phyloP scores from a whole-genome alignment of 257 asterid genomes.

The Gentiana straminea region DNA sequence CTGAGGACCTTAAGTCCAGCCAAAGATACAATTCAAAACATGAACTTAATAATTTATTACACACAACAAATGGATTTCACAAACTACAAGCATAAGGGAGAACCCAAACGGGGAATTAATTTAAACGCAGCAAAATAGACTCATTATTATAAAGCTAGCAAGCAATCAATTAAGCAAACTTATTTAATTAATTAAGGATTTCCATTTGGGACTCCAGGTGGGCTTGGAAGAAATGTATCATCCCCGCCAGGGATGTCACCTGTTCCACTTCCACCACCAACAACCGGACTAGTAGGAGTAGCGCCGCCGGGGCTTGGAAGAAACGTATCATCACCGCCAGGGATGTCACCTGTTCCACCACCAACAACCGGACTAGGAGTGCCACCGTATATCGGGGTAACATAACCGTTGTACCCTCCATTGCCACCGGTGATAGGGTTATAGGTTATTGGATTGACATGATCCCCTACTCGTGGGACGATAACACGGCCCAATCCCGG shows the following conservation, averaged over 20 bases:
- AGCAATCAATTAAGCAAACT: neutral
- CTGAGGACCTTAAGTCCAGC: no score
- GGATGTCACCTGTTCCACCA: neutral
- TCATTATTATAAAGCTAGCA: neutral
- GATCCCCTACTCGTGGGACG: constrained; percentile 32
- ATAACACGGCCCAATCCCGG: constrained; percentile 60
- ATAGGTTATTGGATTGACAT: constrained; percentile 27
- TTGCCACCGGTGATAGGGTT: constrained; percentile 57
- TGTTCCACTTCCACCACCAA: constrained; percentile 15
- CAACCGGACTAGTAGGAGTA: no score
- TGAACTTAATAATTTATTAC: neutral
- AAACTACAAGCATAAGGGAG: neutral
- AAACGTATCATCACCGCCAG: constrained; percentile 9
- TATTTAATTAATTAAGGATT: constrained; percentile 24
- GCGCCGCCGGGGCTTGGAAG: constrained; percentile 17
- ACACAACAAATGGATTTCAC: neutral
- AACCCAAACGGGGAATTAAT: neutral
- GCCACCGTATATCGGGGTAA: no score
- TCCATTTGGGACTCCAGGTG: constrained; percentile 39
- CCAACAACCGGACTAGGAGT: no score
- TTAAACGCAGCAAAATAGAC: neutral
- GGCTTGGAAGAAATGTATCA: constrained; percentile 50
- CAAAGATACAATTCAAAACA: no score
- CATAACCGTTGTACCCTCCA: constrained; percentile 10
- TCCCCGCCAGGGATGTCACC: constrained; percentile 54